Conservation (phyloP, 31 red algal genomes). For the Porphyra umbilicalis region DNA sequence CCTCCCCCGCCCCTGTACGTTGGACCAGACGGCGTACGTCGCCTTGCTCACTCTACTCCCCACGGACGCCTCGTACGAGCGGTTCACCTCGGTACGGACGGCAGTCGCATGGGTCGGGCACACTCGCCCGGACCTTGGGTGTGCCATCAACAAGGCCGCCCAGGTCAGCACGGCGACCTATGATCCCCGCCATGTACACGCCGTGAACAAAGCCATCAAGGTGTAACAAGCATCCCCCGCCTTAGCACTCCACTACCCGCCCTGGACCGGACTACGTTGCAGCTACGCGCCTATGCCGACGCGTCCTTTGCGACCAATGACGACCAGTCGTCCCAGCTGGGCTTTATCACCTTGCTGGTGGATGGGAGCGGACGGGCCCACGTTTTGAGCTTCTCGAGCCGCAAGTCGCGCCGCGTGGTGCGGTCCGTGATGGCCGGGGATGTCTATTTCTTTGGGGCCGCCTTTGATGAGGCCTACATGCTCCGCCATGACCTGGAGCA, state of each 20-base stretch:
- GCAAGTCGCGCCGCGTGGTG: no score
- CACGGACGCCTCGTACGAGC: background rate
- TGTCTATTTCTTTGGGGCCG: constrained; percentile 22
- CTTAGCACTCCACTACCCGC: constrained; percentile 19
- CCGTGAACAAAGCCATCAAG: constrained; percentile 15
- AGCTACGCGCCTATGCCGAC: no score
- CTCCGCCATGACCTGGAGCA: no score
- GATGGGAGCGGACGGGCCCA: constrained; percentile 2
- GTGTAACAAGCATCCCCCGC: no score
- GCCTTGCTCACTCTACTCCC: no score
- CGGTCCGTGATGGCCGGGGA: constrained; percentile 29
- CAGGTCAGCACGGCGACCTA: background rate
- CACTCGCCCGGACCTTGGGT: background rate
- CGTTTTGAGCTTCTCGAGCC: constrained; percentile 12
- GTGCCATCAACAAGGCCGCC: no score
- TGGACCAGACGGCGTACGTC: no score
- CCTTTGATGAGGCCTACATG: no score
- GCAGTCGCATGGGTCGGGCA: background rate
- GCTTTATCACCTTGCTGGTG: constrained; percentile 18
- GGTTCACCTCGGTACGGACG: background rate
- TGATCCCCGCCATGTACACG: background rate
- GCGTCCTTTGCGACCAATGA: no score
- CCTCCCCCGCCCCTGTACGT: no score
- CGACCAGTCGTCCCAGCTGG: no score
- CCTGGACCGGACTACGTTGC: no score